Evolutionary conservation across 2,329 filamentous ascomycete genomes (phyloP).

Genomic region (Aspergillus transmontanensis): DNA sequence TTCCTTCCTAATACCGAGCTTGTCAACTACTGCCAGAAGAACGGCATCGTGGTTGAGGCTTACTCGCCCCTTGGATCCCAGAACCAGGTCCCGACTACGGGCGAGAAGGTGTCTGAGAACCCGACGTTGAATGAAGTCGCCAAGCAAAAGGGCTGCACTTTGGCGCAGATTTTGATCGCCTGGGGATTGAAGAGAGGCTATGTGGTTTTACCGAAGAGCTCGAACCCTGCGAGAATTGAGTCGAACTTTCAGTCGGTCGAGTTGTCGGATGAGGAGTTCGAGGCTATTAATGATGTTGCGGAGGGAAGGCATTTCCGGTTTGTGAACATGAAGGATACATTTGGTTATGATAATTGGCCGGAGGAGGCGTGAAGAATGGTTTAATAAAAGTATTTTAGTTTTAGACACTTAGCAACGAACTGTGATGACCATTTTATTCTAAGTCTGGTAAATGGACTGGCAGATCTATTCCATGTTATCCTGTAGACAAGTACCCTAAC

Average conservation of each 20-base stretch:
- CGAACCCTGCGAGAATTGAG: constrained; percentile 65
- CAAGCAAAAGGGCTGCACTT: constrained; percentile 57
- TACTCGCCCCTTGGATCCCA: constrained; percentile 61
- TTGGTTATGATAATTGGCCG: constrained; percentile 72
- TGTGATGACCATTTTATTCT: background rate
- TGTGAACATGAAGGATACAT: constrained; percentile 81
- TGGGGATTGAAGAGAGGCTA: constrained; percentile 70
- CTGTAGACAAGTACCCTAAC: no score
- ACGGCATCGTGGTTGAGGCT: constrained; percentile 45
- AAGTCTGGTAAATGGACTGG: background rate
- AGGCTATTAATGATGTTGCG: constrained; percentile 64
- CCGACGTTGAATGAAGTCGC: constrained; percentile 61
- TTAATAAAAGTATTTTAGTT: background rate
- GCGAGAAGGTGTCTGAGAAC: constrained; percentile 66
- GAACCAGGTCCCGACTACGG: constrained; percentile 68
- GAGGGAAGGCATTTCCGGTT: constrained; percentile 69
- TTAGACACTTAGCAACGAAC: background rate
- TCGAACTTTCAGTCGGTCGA: constrained; percentile 68
- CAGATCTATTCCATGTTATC: background rate
- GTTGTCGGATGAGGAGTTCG: constrained; percentile 60
- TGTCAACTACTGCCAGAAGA: constrained; percentile 43
- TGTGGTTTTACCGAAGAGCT: constrained; percentile 70
- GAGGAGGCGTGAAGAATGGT: constrained; percentile 51
- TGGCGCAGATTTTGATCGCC: constrained; percentile 64
- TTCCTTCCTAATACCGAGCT: constrained; percentile 50